Conservation (phyloP, 805 yeast species). For the Lipomyces starkeyi region DNA sequence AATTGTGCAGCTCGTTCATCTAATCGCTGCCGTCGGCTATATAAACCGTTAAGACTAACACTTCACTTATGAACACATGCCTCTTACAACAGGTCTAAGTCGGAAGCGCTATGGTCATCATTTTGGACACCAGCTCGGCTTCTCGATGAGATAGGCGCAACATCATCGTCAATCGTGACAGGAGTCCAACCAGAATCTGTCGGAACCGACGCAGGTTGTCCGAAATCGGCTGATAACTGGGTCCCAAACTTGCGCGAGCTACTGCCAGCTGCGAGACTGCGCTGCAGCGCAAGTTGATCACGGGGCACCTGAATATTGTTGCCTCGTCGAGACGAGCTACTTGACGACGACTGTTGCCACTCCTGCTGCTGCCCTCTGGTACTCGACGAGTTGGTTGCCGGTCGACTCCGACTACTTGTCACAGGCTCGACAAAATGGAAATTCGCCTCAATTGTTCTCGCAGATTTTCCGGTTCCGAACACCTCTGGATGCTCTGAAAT, state of each 20-base stretch:
- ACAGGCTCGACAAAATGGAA: conserved; percentile 24
- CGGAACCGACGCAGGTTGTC: conserved; percentile 9
- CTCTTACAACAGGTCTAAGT: conserved; percentile 13
- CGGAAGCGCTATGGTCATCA: conserved; percentile 9
- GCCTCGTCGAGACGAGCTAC: background rate
- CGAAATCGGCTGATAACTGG: conserved; percentile 23
- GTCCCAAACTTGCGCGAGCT: conserved; percentile 21
- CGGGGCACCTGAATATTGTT: conserved; percentile 3
- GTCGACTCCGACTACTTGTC: conserved; percentile 7
- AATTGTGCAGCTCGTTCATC: conserved; percentile 33
- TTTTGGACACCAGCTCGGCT: background rate
- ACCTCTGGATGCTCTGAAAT: conserved; percentile 76
- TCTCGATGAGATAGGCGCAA: conserved; percentile 1
- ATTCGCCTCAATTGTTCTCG: conserved; percentile 29
- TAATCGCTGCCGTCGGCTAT: conserved; percentile 29
- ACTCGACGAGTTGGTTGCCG: conserved; percentile 9
- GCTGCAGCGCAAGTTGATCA: conserved; percentile 7
- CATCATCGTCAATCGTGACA: background rate
- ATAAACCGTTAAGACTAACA: background rate
- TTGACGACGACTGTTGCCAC: background rate
- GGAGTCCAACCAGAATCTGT: conserved; percentile 8
- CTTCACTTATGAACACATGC: background rate
- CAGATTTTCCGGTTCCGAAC: conserved; percentile 45
- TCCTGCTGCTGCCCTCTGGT: background rate
- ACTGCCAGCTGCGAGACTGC: background rate